Conservation (phyloP, 1,284 basidiomycete species). For the Baeospora myosura region DNA sequence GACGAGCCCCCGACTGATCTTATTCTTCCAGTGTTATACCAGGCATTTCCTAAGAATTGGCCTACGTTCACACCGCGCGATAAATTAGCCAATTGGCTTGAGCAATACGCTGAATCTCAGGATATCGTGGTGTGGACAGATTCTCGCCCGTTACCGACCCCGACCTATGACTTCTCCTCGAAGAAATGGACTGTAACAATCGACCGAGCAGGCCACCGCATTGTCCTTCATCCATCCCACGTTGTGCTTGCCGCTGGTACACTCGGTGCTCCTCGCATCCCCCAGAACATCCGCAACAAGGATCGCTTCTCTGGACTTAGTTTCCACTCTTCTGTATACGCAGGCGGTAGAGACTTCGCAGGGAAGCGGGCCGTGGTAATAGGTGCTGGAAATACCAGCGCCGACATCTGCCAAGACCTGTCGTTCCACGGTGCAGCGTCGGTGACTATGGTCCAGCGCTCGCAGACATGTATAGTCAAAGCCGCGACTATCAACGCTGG, state of each 20-base stretch:
- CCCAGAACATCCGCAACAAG: conserved; percentile 18
- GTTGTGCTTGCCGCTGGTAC: conserved; percentile 31
- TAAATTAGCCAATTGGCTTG: conserved; percentile 32
- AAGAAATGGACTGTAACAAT: conserved; percentile 27
- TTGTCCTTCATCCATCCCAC: conserved; percentile 26
- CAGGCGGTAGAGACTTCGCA: conserved; percentile 19
- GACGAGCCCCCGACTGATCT: not conserved
- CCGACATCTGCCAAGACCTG: conserved; percentile 33
- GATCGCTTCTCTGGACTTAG: conserved; percentile 24
- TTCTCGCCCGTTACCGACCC: conserved; percentile 18
- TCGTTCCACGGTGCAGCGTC: conserved; percentile 20
- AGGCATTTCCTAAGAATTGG: conserved; percentile 30
- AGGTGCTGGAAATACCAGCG: conserved; percentile 31
- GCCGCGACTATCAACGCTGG: conserved; percentile 18
- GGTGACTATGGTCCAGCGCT: conserved; percentile 35
- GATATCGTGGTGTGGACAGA: conserved; percentile 31
- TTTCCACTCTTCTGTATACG: conserved; percentile 25
- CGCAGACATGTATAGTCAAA: conserved; percentile 30
- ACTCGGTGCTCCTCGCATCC: conserved; percentile 26
- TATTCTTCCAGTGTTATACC: conserved; percentile 30
- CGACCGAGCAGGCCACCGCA: conserved; percentile 18
- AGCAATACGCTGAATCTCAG: conserved; percentile 27
- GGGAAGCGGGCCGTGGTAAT: conserved; percentile 31
- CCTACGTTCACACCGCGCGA: conserved; percentile 29
- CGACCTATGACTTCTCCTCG: conserved; percentile 22